Evolutionary conservation across 2,329 filamentous ascomycete genomes (phyloP).

Genomic region (Neofusicoccum laricinum): DNA sequence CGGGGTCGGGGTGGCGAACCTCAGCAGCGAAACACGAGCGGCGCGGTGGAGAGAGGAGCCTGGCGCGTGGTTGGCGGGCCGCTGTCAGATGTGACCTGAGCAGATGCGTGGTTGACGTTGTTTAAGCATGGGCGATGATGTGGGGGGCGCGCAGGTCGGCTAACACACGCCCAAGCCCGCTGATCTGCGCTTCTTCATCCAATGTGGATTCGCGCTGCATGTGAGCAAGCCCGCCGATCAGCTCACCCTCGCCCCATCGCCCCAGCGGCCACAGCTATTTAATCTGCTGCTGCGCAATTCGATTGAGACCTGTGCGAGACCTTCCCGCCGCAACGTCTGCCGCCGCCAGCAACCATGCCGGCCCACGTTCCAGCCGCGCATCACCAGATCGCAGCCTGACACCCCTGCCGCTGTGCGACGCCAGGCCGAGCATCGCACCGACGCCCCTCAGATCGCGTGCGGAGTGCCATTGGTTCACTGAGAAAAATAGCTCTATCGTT

Average conservation of each 20-base stretch:
- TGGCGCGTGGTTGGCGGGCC: conserved; percentile 4
- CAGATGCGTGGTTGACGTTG: conserved; percentile 17
- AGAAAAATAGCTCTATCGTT: background rate
- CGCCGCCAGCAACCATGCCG: background rate
- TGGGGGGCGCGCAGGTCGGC: conserved; percentile 13
- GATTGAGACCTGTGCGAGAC: background rate
- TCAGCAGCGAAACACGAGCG: background rate
- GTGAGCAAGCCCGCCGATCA: background rate
- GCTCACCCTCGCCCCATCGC: conserved; percentile 9
- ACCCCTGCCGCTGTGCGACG: conserved; percentile 12
- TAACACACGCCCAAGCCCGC: background rate
- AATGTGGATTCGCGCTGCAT: background rate
- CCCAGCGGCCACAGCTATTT: conserved; percentile 1
- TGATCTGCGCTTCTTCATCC: conserved; percentile 13
- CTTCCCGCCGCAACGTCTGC: background rate
- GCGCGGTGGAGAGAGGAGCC: background rate
- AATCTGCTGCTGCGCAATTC: background rate
- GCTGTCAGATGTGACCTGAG: background rate
- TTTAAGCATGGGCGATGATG: conserved; percentile 16
- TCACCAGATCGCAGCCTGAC: conserved; percentile 13
- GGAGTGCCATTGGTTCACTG: background rate
- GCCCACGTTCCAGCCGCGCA: background rate
- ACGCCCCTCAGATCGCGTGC: background rate
- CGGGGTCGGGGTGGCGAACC: conserved; percentile 14
- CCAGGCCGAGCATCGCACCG: background rate